Percentiles rank a stretch among this genome's conserved stretches.
Evolutionary conservation across 768 basidiomycete genomes (phyloP).

Genomic region (Floccularia luteovirens): DNA sequence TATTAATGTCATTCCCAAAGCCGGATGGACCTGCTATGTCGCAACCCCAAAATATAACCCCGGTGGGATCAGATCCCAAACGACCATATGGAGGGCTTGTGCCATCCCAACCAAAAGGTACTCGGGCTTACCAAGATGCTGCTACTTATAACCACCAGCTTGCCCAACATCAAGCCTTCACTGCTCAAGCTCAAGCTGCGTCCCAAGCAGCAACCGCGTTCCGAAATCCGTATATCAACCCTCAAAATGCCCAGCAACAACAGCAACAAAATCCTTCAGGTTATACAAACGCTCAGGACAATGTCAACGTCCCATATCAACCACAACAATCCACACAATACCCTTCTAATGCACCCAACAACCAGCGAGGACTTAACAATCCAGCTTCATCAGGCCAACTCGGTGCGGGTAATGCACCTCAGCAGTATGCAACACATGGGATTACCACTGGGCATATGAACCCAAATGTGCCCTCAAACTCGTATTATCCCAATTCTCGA

Average conservation of each 20-base stretch:
- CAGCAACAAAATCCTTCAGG: slow-evolving; percentile 17
- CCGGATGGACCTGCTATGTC: slow-evolving; percentile 40
- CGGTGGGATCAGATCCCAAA: slow-evolving; percentile 52
- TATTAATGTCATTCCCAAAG: slow-evolving; percentile 19
- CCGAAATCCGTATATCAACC: slow-evolving; percentile 77
- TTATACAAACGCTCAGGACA: slow-evolving; percentile 24
- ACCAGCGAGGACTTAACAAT: slow-evolving; percentile 36
- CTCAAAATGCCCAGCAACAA: slow-evolving; percentile 31
- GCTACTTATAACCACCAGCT: slow-evolving; percentile 93
- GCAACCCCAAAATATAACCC: slow-evolving; percentile 20
- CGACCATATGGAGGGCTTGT: slow-evolving; percentile 92
- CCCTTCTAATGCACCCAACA: slow-evolving; percentile 21
- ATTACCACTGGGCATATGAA: slow-evolving; percentile 28
- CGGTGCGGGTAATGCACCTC: slow-evolving; percentile 16
- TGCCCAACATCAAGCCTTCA: slow-evolving; percentile 89
- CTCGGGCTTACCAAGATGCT: slow-evolving; percentile 85
- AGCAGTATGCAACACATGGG: slow-evolving; percentile 26
- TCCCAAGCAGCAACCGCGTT: slow-evolving; percentile 66
- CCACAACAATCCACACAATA: slow-evolving; percentile 25
- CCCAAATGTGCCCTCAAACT: slow-evolving; percentile 53
- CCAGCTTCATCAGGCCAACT: slow-evolving; percentile 45
- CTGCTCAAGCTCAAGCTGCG: slow-evolving; percentile 75
- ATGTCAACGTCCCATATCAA: slow-evolving; percentile 17
- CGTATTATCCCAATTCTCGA: slow-evolving; percentile 65
- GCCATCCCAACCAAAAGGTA: slow-evolving; percentile 80